These are phyloP conservation scores for Moricandia arvensis DNA, from an alignment of 345 rosid species.

Conservation along the genomic window DNA sequence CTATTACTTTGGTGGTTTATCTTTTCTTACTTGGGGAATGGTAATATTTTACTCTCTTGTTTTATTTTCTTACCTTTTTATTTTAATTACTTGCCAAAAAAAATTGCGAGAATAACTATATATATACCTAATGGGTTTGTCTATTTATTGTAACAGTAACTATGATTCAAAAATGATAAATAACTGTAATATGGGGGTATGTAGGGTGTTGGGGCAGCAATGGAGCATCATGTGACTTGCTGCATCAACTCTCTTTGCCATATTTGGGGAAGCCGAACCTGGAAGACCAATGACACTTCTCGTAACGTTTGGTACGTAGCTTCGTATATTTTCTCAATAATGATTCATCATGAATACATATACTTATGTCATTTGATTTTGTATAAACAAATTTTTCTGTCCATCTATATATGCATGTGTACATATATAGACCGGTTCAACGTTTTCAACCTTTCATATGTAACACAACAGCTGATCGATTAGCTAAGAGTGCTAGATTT, in stretches of 20 bases:
- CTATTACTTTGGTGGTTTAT: conserved; percentile 36
- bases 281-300: conserved; percentile 40
- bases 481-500: no score
- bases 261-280: conserved; percentile 37
- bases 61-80: neutral
- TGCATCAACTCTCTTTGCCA: conserved; percentile 37
- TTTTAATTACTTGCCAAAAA: neutral
- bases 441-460: no score
- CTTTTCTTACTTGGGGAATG: conserved; percentile 42
- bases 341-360: no score
- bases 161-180: neutral
- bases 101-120: no score
- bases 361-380: no score
- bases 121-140: neutral
- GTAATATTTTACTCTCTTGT: conserved; percentile 16
- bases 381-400: no score
- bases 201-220: conserved; percentile 39
- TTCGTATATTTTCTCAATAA: no score
- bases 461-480: no score
- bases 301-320: conserved; percentile 44
- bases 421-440: no score
- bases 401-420: no score
- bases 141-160: neutral
- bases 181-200: neutral
- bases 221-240: conserved; percentile 39